Base-by-base conservation (phyloP, 257 asterid species). In the Avicennia marina region DNA sequence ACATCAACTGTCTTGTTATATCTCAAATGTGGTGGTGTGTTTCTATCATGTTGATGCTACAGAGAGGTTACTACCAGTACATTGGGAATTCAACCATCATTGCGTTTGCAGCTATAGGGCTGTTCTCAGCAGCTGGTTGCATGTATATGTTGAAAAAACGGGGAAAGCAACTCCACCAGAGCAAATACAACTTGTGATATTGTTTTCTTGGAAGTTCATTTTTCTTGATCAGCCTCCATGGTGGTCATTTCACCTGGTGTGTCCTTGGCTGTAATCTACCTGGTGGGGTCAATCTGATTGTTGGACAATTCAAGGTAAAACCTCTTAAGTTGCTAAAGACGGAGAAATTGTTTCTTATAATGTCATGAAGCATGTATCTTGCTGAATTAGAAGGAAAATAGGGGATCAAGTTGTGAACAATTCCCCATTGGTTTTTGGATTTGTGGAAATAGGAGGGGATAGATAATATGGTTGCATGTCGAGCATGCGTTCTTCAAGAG, bases 61-160 rank as follows among this genome's bases (percentile, higher is more conserved):
- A 84, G 94, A 66, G 87, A 67, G 68, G 85, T 61, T 72, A 74
- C 58, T 63, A 68, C 54, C 68, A 43, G 31, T 78, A 42, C 51
- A 25, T 79, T 22, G 81, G 44, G 49, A 79, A 85, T 67, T 81
- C 94, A 53, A 75, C 80, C 0, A 56, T 79, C 44, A 42, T 75
- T 11, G 75, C 75, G n/a, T 31, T 75, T 48, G 80, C 76, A 17
- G 77, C 87, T 29, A 46, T 79, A 32, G 74, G 81, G 42, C 69
- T 81, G 41, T 77, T 77, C 64, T 70, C 83, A 3, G 80, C 90
- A 19, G 85, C 90, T 47, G 71, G 83, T 49, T 81, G 90, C 80
- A 74, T 81, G 90, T 57, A 72, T 70, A 52, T 68, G 74, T 62
- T 84, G 64, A 77, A 68, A 64, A 81, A 59, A 34, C 65, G 75